Base-by-base conservation (phyloP, 2,329 filamentous ascomycete species). In the Aspergillus sp. region DNA sequence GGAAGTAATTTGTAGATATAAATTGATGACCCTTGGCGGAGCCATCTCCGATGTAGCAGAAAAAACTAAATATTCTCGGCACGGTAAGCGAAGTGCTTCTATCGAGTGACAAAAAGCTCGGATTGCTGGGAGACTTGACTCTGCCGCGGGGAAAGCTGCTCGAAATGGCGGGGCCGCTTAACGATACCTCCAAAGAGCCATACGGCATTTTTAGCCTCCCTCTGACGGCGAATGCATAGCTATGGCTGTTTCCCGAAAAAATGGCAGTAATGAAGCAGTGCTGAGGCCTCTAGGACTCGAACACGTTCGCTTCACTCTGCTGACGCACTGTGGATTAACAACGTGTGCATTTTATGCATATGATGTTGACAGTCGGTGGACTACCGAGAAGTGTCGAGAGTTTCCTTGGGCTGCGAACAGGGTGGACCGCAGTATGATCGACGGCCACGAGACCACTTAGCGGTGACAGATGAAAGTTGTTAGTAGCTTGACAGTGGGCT, bases 311-410 rank as follows among this genome's bases (percentile, higher is more conserved):
- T 39, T 49, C 22, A 22, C 42, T 41, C 7, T n/a, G 39, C 38
- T 62, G 53, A 51, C 57, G 39, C 52, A 48, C 51, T 53, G 47
- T 59, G 58, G 59, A 61, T 55, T 60, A 63, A 62, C 62, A 57
- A 47, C 55, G 58, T 56, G 66, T 68, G 66, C 65, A 68, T 57
- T 58, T 48, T 60, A 64, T 68, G 62, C 62, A 64, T 65, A 39
- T 57, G 62, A 12, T 15, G 26, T 48, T 48, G 44, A 6, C n/a
- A 24, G 22, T 18, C 22, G 26, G n/a, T 12, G 11, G 26, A 30
- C 24, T 47, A 32, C 15, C 13, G 4, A 30, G 17, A 15, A 24
- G 24, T 22, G 22, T 15, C 32, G 34, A 20, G 55, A 32, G 13
- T 15, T 57, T 42, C 50, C 38, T 52, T 47, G 48, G 52, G 11